Conservation (phyloP, 1,139 yeast species). For the Lodderomyces pseudojiufengensis region DNA sequence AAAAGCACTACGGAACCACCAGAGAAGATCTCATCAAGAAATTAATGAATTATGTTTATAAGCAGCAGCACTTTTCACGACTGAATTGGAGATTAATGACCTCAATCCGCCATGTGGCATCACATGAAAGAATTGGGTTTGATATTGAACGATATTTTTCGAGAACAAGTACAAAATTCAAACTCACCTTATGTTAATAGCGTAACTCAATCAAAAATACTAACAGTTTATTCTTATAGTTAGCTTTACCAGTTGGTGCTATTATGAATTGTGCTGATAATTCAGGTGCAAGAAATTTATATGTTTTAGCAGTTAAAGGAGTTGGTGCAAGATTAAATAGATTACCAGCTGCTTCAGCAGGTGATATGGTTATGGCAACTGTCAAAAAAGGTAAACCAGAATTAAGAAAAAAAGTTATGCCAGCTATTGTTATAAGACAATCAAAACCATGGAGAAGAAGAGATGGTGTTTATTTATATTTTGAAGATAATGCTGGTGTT, state of each 20-base stretch:
- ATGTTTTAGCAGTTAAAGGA: constrained; percentile 99
- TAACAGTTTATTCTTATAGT: constrained; percentile 27
- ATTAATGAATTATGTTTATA: no score
- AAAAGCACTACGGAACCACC: no score
- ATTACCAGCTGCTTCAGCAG: constrained; percentile 99
- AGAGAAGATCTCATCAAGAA: no score
- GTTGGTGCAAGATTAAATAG: constrained; percentile 99
- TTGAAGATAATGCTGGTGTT: constrained; percentile 99
- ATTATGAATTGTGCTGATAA: constrained; percentile 99
- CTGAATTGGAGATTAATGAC: not conserved
- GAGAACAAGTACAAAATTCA: no score
- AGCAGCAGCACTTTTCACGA: no score
- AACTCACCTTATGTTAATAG: no score
- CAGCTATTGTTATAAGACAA: constrained; percentile 99
- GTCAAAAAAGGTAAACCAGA: constrained; percentile 99
- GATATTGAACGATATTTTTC: no score
- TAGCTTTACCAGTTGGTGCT: constrained; percentile 99
- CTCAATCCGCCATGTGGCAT: no score
- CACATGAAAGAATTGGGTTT: no score
- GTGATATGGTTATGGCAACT: constrained; percentile 99
- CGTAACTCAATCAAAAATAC: no score
- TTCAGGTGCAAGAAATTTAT: constrained; percentile 99
- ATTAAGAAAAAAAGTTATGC: constrained; percentile 99
- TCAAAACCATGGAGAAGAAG: constrained; percentile 99
- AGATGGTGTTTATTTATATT: constrained; percentile 99